Conservation (phyloP, 2,329 filamentous ascomycete genomes). For the Ceratocystis colombiana region DNA sequence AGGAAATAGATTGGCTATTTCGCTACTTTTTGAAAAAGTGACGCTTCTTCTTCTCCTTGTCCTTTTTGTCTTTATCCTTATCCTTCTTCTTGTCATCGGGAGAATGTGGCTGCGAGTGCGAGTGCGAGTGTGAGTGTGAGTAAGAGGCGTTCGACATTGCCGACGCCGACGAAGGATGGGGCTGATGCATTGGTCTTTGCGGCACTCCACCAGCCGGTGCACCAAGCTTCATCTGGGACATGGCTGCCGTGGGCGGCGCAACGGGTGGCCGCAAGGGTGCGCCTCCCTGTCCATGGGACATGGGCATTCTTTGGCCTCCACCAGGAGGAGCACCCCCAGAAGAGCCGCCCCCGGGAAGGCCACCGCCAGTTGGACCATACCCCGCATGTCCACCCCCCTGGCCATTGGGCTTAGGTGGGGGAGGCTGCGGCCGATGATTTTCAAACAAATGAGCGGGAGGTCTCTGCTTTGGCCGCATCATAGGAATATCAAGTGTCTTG, state of each 20-base stretch:
- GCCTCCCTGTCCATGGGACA: constrained; percentile 10
- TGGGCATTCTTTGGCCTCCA: constrained; percentile 6
- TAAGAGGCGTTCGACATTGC: constrained; percentile 22
- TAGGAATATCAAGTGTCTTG: constrained; percentile 66
- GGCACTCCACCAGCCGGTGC: constrained; percentile 11
- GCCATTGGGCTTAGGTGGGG: constrained; percentile 17
- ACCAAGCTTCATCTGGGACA: constrained; percentile 24
- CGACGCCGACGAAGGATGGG: constrained; percentile 23
- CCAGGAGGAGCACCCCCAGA: not conserved
- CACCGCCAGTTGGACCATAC: constrained; percentile 2
- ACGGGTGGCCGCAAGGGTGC: constrained; percentile 16
- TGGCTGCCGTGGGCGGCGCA: constrained; percentile 20
- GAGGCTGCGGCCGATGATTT: constrained; percentile 33
- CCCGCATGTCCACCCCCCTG: constrained; percentile 16
- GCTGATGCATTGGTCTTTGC: constrained; percentile 21
- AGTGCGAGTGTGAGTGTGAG: constrained; percentile 3
- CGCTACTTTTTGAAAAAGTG: constrained; percentile 25
- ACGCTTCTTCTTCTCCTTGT: constrained; percentile 26
- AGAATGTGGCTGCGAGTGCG: constrained; percentile 14
- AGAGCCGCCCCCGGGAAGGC: not conserved
- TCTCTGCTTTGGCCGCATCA: constrained; percentile 67
- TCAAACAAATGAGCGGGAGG: constrained; percentile 83
- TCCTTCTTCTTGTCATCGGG: constrained; percentile 21
- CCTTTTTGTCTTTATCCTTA: constrained; percentile 21
- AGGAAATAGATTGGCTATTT: not conserved